These are phyloP conservation scores for Populus trichocarpa DNA, from an alignment of 441 rosid genomes.

Conservation along the genomic window DNA sequence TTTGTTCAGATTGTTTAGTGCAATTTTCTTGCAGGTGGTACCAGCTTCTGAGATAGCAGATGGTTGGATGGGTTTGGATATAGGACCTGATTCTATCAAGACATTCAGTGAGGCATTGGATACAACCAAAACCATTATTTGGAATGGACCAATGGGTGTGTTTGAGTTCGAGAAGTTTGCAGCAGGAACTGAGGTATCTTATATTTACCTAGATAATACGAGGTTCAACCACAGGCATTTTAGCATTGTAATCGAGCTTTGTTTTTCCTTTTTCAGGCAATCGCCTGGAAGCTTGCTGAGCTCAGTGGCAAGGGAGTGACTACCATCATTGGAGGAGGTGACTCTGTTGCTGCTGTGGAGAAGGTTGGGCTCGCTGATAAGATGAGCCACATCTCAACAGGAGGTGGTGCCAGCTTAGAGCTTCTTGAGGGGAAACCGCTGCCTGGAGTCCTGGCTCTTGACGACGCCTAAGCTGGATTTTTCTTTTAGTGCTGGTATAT, in stretches of 20 bases:
- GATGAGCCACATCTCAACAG: constrained; percentile 97
- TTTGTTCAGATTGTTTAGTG: neutral
- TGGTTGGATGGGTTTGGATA: constrained; percentile 97
- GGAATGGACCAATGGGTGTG: constrained; percentile 99
- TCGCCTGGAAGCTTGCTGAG: constrained; percentile 74
- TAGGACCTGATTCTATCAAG: constrained; percentile 86
- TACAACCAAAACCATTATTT: constrained; percentile 73
- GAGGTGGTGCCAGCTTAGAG: constrained; percentile 96
- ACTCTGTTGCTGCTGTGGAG: constrained; percentile 93
- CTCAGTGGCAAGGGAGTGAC: constrained; percentile 84
- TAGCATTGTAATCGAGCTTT: neutral
- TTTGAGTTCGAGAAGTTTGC: constrained; percentile 91
- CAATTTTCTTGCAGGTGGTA: constrained; percentile 53
- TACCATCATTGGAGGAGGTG: constrained; percentile 94
- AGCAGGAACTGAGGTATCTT: constrained; percentile 73
- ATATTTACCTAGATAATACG: neutral
- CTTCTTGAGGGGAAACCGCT: constrained; percentile 86
- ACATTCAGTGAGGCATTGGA: constrained; percentile 68
- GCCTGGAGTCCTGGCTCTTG: constrained; percentile 92
- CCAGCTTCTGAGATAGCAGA: constrained; percentile 77
- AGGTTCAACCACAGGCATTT: neutral
- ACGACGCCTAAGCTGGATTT: constrained; percentile 48
- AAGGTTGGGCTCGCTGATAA: constrained; percentile 78
- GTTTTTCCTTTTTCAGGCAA: constrained; percentile 38
- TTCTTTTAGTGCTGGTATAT: neutral